Base-by-base conservation (phyloP, 2,329 filamentous ascomycete genomes). In the Cytospora piceae region DNA sequence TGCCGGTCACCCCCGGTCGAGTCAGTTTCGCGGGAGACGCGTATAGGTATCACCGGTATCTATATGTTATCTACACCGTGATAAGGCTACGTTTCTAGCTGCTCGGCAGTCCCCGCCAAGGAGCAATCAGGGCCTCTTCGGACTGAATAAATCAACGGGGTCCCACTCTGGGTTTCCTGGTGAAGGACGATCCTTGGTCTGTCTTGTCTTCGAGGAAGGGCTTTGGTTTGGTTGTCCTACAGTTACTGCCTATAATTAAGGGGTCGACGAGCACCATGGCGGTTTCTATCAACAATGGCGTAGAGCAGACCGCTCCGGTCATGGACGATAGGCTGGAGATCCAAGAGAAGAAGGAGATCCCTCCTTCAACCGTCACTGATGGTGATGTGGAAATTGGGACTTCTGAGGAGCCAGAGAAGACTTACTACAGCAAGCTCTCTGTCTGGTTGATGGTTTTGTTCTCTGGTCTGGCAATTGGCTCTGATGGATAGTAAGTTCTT, bases 391-490 rank as follows among this genome's bases (percentile, higher is more conserved):
- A 67, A 24, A 29, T 64, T 32, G 61, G 55, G 14, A 34, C 57
- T 15, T 39, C 31, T 22, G 61, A 58, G 14, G 65, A 61, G 55
- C 37, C 52, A 9, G 61, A 61, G 56, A 64, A 64, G 46, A 58
- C 61, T 9, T 64, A 67, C 54, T 80, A 78, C 71, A 79, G 75
- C 71, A 79, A 76, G 55, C 65, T 75, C 22, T 80, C 79, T 1
- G 77, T 78, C 1, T 81, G 78, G 72, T 68, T 80, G 39, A 79
- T 81, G 75, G 75, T 81, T 15, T 69, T 81, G 1, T 81, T 82
- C 66, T 79, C 79, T 0, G 80, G 79, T 7, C 74, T 82, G 4
- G 80, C 80, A 3, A 78, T 82, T 24, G 79, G 78, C 2, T 80
- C 77, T n/a, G 79, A 81, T 68, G 79, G 79, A 69, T 80, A 77